Base-by-base conservation (phyloP, 2,329 filamentous ascomycete species). In the Exophiala xenobiotica region DNA sequence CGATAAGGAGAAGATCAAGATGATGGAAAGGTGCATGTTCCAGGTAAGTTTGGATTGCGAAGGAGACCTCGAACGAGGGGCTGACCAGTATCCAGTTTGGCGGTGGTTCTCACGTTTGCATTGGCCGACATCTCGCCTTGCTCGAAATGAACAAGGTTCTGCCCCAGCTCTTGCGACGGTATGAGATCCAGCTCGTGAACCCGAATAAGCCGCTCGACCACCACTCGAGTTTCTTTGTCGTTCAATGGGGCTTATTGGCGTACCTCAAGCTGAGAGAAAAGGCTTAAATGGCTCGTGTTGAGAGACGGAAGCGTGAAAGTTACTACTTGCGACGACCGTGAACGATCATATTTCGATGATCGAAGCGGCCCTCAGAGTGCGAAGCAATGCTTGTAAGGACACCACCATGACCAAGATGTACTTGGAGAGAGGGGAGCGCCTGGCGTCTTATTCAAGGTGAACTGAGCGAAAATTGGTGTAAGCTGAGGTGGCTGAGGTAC, bases 141-240 rank as follows among this genome's bases (percentile, higher is more conserved):
- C 65, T 81, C 22, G 79, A 82, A 65, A 79, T 81, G 59, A 79
- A 81, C 67, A 84, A 83, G 69, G 72, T 82, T 27, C 65, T 80
- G 27, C 78, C 78, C 3, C 74, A 78, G 27, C 67, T 83, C 20
- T 65, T 80, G 55, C 65, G 77, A n/a, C 74, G 80, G 53, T 82
- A 76, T 60, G 68, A 77, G 38, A 76, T 82, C 55, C 68, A 77
- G 62, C 68, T 82, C 20, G 71, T 75, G n/a, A 69, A 77, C 51
- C 77, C 77, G 0, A 69, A 71, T 7, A 69, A 74, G 35, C 70
- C 75, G 45, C 68, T 82, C 58, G 73, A 72, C 53, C 76, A 78
- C n/a, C 74, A 78, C 47, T 74, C 78, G 16, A 80, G 78, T 3
- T 82, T 82, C 64, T 82, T 83, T 59, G 79, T 82, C 7, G 78